Evolutionary conservation across 495 filamentous ascomycete genomes (phyloP), one percentile per base, ranked within the genome.

Genomic region (Darksidea phi): DNA sequence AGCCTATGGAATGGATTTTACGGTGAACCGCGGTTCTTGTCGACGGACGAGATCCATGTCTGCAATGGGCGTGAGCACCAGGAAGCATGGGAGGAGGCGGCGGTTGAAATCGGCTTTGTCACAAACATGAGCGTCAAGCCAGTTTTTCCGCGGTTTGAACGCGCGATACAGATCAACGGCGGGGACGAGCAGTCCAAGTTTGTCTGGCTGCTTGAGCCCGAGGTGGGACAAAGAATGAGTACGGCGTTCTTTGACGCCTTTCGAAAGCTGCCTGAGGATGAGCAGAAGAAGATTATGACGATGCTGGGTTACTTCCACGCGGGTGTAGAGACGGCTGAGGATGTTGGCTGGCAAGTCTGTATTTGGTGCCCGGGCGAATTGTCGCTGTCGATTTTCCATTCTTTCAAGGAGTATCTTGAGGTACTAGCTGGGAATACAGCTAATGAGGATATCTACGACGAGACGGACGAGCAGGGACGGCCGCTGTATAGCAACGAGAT

Each of bases 1-100:
- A 48, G 47, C 11, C 48, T 45, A 18, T 67, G 64, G 64, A 67
- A 67, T 34, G 64, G 64, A 2, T 63, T 63, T 54, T 63, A 37
- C 28, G 54, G 64, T n/a, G 64, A 67, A 49, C 64, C 64, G n/a
- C 51, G 34, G 13, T 17, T 67, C 10, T 41, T 57, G 25, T 28
- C 28, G 6, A 67, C 64, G 28, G 59, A 63, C 20, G 58, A 48
- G 17, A 45, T 67, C 7, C 41, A 63, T 8, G 37, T 63, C 41
- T 59, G 59, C 25, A 59, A 67, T 63, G 64, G 59, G 10, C 54
- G 24, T 2, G 64, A 63, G 18, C 52, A 59, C 17, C 64, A 67
- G 38, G 36, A 67, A 13, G 36, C 24, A 11, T 63, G 59, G 64
- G 34, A 58, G 5, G 55, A 63, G 4, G 53, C 54, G 12, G 48